Percentiles rank a stretch among this genome's conserved stretches.
phyloP scores from a whole-genome alignment of 2,329 filamentous ascomycete species.

The Aspergillus pseudoviridinutans region DNA sequence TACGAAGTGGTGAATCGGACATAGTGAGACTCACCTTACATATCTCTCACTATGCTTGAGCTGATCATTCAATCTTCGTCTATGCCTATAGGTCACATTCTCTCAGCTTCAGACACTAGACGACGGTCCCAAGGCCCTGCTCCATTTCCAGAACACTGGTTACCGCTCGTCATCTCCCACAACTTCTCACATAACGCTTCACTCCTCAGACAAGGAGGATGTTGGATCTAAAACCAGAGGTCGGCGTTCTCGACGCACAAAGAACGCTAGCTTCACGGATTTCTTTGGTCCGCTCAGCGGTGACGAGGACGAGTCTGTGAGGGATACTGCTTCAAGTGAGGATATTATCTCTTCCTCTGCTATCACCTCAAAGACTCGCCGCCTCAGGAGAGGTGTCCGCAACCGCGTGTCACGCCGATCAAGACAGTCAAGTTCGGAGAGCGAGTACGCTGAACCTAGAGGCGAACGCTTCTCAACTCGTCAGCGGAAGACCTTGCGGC shows the following conservation, averaged over 20 bases:
- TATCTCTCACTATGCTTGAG: background rate
- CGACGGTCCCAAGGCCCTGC: conserved; percentile 26
- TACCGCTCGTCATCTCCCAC: conserved; percentile 4
- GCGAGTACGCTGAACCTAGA: conserved; percentile 8
- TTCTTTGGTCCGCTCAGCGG: conserved; percentile 17
- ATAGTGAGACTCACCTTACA: conserved; percentile 25
- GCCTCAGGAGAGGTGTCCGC: conserved; percentile 7
- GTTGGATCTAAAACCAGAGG: background rate
- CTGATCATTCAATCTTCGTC: background rate
- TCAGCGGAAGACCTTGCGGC: conserved; percentile 22
- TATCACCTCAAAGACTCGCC: conserved; percentile 10
- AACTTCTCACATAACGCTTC: conserved; percentile 1
- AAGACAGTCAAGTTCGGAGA: conserved; percentile 8
- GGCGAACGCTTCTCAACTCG: conserved; percentile 31
- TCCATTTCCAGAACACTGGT: conserved; percentile 17
- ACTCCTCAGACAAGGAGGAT: conserved; percentile 10
- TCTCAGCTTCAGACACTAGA: conserved; percentile 24
- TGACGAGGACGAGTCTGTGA: conserved; percentile 11
- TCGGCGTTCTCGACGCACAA: conserved; percentile 10
- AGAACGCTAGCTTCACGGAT: conserved; percentile 14
- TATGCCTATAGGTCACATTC: conserved; percentile 23
- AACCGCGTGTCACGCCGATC: conserved; percentile 7
- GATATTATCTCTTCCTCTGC: conserved; percentile 16
- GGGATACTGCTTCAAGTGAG: conserved; percentile 18
- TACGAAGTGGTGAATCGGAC: conserved; percentile 34